Conservation (phyloP, 176 grass and related monocot species). For the Musa schizocarpa region DNA sequence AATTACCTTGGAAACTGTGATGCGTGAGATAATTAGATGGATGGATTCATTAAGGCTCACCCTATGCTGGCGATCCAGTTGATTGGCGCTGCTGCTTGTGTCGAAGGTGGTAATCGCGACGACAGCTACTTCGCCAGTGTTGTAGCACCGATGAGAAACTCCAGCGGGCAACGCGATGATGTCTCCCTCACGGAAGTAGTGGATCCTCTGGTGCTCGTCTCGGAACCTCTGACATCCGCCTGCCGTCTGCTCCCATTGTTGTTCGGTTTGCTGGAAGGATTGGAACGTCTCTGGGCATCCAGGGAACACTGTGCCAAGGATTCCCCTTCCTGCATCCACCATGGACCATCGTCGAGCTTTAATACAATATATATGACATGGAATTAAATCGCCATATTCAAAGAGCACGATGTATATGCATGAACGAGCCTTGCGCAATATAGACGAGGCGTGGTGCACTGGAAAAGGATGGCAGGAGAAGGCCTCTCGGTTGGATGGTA, state of each 20-base stretch:
- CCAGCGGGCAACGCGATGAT: constrained; percentile 1
- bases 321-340: constrained; percentile 22
- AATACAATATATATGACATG: neutral
- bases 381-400: no score
- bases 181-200: constrained; percentile 14
- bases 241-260: no score
- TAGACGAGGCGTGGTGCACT: constrained; percentile 28
- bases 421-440: constrained; percentile 19
- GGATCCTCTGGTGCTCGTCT: constrained; percentile 16
- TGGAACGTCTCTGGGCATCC: constrained; percentile 33
- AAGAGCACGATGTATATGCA: no score
- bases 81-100: constrained; percentile 8
- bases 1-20: neutral
- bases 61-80: constrained; percentile 7
- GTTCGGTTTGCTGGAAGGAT: constrained; percentile 1
- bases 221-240: neutral
- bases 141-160: constrained; percentile 16
- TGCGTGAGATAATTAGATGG: no score
- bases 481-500: constrained; percentile 23
- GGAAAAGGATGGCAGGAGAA: constrained; percentile 26
- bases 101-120: constrained; percentile 1
- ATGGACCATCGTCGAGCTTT: neutral
- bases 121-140: neutral
- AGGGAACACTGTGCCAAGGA: constrained; percentile 7
- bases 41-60: neutral